Evolutionary conservation across 1,139 yeast genomes (phyloP).

Genomic region (Eremothecium sinecaudum): DNA sequence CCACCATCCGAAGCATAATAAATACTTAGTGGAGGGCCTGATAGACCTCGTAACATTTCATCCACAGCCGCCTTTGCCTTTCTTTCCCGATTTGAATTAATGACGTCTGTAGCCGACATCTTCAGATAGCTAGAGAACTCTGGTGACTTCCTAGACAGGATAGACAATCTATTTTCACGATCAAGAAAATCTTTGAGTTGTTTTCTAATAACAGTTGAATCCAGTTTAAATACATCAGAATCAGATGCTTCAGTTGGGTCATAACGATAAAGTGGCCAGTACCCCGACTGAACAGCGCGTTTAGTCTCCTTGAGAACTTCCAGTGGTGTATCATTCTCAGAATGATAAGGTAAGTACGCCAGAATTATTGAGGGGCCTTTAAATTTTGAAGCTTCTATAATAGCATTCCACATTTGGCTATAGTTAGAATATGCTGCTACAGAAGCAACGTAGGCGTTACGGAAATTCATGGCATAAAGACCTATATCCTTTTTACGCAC

Average conservation of each 20-base stretch:
- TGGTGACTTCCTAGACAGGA: conserved; percentile 65
- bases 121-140: conserved; percentile 66
- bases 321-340: conserved; percentile 61
- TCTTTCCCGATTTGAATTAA: conserved; percentile 50
- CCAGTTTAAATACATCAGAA: conserved; percentile 58
- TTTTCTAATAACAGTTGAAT: conserved; percentile 72
- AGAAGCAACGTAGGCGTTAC: conserved; percentile 85
- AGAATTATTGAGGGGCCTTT: conserved; percentile 86
- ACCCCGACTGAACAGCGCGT: conserved; percentile 82
- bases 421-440: conserved; percentile 90
- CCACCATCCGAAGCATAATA: conserved; percentile 96
- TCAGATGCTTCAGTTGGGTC: conserved; percentile 49
- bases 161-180: conserved; percentile 77
- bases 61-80: conserved; percentile 73
- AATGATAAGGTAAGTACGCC: conserved; percentile 75
- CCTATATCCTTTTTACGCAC: conserved; percentile 86
- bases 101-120: conserved; percentile 51
- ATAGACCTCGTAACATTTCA: conserved; percentile 70
- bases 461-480: conserved; percentile 89
- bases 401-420: conserved; percentile 83
- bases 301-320: conserved; percentile 79
- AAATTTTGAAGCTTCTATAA: conserved; percentile 79
- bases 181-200: conserved; percentile 74
- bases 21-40: conserved; percentile 87
- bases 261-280: conserved; percentile 91